Evolutionary conservation across 495 filamentous ascomycete species (phyloP).

Genomic region (Penicillium herquei): DNA sequence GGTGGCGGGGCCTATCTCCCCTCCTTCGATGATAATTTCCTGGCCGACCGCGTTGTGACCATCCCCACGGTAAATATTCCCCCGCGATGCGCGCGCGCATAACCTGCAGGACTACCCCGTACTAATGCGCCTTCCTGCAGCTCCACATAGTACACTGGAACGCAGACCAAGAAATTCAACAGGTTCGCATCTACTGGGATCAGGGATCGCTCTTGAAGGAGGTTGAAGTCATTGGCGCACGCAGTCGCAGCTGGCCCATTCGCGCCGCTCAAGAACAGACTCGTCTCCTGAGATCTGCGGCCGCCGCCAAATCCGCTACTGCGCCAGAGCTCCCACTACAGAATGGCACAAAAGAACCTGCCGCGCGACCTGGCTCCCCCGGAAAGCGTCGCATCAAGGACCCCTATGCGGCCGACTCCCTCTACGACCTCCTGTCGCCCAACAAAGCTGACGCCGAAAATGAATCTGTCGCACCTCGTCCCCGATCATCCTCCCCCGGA

Average conservation of each 20-base stretch:
- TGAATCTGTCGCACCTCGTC: not conserved
- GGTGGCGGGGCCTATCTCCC: conserved; percentile 88
- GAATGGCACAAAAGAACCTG: conserved; percentile 24
- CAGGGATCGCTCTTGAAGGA: conserved; percentile 90
- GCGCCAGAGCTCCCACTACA: conserved; percentile 10
- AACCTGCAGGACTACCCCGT: conserved; percentile 11
- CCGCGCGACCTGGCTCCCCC: conserved; percentile 46
- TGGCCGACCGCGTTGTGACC: conserved; percentile 76
- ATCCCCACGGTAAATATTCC: conserved; percentile 75
- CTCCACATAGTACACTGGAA: conserved; percentile 90
- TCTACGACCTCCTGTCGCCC: conserved; percentile 39
- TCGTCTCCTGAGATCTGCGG: conserved; percentile 60
- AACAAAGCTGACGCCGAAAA: conserved; percentile 21
- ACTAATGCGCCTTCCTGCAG: conserved; percentile 44
- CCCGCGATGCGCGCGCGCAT: conserved; percentile 16
- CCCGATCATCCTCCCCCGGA: conserved; percentile 8
- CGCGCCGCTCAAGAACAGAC: conserved; percentile 83
- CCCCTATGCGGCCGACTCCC: conserved; percentile 73
- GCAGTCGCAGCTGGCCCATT: conserved; percentile 90
- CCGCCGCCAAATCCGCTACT: conserved; percentile 19
- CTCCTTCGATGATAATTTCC: conserved; percentile 88
- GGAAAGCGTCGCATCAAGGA: conserved; percentile 55
- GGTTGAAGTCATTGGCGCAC: conserved; percentile 87
- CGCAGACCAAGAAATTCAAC: conserved; percentile 68
- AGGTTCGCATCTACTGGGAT: conserved; percentile 91